Evolutionary conservation across 2,329 filamentous ascomycete species (phyloP), one percentile per base, ranked within the genome.

Genomic region (Trichophyton verrucosum): DNA sequence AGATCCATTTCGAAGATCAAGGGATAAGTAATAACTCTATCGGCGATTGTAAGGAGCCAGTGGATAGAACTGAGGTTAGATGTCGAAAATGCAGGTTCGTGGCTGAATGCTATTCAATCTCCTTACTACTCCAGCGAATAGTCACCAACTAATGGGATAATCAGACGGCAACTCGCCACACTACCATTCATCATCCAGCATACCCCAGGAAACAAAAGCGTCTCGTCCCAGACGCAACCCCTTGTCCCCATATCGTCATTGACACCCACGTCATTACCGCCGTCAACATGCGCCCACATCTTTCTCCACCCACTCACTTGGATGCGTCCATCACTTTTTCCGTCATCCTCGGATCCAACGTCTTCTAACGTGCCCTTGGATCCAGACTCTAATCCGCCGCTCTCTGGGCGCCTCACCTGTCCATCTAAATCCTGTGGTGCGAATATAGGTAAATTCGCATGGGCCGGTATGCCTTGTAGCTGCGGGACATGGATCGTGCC

Each of bases 381-480:
- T 17, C 62, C 68, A 2, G 64, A 67, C 44, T 59, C 68, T 2
- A 88, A 91, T 67, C 91, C 89, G 30, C 83, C 86, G 63, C 80
- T 97, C 24, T 89, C 91, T 63, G 94, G 94, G 24, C 85, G 92
- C 8, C 79, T 99, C 36, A 82, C 85, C 62, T 99, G 94, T 69
- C 92, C 94, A 8, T 88, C 86, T 66, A 62, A 72, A 7, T 87
- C 86, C 69, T 99, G 94, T 73, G 84, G 82, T 55, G 85, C 88
- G 46, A 90, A 89, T 59, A 84, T 97, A 56, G 94, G 94, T 44
- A 88, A 94, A 68, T 99, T 96, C 71, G 88, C 92, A 59, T 99
- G 94, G 94, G 90, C 95, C 72, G 94, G 94, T 13, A 87, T 96
- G 80, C 86, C 85, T 72, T 99, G 94, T 76, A 94, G 85, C 70